These are phyloP conservation scores for Arthrinium phaeospermum DNA, from an alignment of 2,329 filamentous ascomycete genomes.

Conservation along the genomic window DNA sequence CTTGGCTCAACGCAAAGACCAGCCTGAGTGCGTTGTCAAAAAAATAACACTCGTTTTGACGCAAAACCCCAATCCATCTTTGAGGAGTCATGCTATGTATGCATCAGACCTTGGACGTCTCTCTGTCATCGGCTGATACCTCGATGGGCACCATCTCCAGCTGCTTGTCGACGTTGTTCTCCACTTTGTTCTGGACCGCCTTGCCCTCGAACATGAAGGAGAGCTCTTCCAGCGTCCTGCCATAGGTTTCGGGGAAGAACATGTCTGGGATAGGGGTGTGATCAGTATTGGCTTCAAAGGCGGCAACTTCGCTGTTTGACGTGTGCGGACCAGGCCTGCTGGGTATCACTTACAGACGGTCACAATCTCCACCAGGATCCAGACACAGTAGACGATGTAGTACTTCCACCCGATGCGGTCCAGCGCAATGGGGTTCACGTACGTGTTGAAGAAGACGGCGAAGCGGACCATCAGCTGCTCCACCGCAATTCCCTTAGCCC, in stretches of 20 bases:
- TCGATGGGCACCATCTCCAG: constrained; percentile 30
- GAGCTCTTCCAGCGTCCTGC: constrained; percentile 41
- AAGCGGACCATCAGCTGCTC: constrained; percentile 45
- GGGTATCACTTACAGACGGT: constrained; percentile 33
- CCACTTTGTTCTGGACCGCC: constrained; percentile 33
- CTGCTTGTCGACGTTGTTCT: constrained; percentile 38
- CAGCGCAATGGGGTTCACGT: constrained; percentile 51
- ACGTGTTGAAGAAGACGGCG: constrained; percentile 53
- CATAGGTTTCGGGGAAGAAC: constrained; percentile 42
- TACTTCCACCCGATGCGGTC: constrained; percentile 47
- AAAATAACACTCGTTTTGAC: not conserved
- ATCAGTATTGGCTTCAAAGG: not conserved
- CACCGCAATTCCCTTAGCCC: constrained; percentile 45
- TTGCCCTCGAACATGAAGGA: constrained; percentile 43
- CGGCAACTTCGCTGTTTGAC: no score
- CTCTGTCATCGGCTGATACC: not conserved
- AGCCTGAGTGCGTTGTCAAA: not conserved
- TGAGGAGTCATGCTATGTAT: not conserved
- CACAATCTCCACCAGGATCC: constrained; percentile 41
- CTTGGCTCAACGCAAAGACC: not conserved
- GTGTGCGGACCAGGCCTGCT: no score
- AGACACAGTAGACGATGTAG: constrained; percentile 43
- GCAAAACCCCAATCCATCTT: not conserved
- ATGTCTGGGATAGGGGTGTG: constrained; percentile 22
- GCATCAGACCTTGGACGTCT: not conserved